Evolutionary conservation across 179 eudicot species (phyloP).

Genomic region (Carnegiea gigantea): DNA sequence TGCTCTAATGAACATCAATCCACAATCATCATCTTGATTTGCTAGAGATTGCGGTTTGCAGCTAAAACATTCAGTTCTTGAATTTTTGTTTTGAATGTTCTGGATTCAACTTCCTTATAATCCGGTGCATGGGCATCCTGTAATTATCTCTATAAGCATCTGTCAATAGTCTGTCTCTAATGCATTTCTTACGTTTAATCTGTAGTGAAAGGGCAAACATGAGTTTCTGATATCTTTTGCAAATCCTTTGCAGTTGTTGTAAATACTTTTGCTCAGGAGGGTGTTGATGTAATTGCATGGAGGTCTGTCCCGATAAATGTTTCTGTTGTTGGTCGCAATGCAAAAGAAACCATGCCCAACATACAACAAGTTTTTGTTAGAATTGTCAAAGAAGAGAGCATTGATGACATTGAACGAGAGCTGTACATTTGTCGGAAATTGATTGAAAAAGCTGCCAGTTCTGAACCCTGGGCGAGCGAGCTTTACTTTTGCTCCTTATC

Average conservation of each 20-base stretch:
- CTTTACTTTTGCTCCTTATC: constrained; percentile 97
- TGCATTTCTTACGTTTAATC: neutral
- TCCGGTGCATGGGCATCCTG: neutral
- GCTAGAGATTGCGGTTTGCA: neutral
- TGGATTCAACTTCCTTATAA: neutral
- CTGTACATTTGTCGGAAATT: constrained; percentile 89
- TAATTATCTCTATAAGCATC: neutral
- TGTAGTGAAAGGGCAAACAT: neutral
- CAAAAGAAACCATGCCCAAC: constrained; percentile 96
- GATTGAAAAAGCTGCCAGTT: constrained; percentile 71
- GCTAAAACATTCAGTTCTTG: neutral
- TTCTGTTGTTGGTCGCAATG: constrained; percentile 78
- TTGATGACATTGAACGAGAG: constrained; percentile 95
- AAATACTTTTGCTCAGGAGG: constrained; percentile 76
- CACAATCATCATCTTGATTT: neutral
- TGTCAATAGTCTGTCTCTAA: neutral
- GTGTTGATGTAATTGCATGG: constrained; percentile 98
- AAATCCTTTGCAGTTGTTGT: constrained; percentile 53
- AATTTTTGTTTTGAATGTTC: neutral
- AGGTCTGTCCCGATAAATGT: constrained; percentile 83
- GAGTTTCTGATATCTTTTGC: constrained; percentile 22
- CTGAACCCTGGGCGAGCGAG: constrained; percentile 83
- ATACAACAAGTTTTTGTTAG: constrained; percentile 87
- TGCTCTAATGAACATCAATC: neutral
- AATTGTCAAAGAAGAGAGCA: constrained; percentile 68